Evolutionary conservation across 2,329 filamentous ascomycete genomes (phyloP), one percentile per base, ranked within the genome.

Genomic region (Esteya vermicola): DNA sequence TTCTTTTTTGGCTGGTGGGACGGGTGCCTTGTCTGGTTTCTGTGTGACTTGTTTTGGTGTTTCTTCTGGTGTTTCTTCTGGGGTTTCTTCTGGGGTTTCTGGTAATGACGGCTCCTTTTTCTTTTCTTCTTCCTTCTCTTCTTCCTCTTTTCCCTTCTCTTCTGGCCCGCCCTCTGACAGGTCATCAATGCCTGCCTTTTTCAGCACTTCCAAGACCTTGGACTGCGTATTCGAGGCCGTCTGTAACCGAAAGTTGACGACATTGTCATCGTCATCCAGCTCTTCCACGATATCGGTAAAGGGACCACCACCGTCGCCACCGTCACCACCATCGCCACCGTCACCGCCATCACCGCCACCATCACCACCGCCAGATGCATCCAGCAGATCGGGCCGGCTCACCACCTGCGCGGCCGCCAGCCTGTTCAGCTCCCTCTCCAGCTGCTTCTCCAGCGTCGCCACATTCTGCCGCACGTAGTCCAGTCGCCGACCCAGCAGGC

Each of bases 271-370:
- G 9, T 95, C 88, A 53, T 96, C 91, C 20, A 96, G 65, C 61
- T 93, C 77, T 59, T 98, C 91, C 40, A 85, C 67, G 48, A 98
- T 96, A 51, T 96, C 91, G 25, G 82, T 88, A 43, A 96, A 72
- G 0, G 86, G 83, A 38, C 86, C 64, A 14, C 77, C 78, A 12
- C 78, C 76, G 44, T 49, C 80, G 39, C 64, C 66, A 33, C 69
- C 65, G 39, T 64, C 66, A 33, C 69, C 65, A 40, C 78, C n/a
- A 51, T 96, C 91, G 25, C 82, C 88, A 43, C 96, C 72, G 0
- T 86, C 82, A 38, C 86, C 64, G n/a, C 77, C 78, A 12, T 78
- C 76, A 44, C 49, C 80, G 39, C 64, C 66, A 33, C 69, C 65
- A 39, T 64, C 66, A 33, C 69, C 65, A 40, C 78, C n/a, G n/a